These are phyloP conservation scores for Nadsonia commutata DNA, from an alignment of 1,139 yeast species.

Conservation along the genomic window DNA sequence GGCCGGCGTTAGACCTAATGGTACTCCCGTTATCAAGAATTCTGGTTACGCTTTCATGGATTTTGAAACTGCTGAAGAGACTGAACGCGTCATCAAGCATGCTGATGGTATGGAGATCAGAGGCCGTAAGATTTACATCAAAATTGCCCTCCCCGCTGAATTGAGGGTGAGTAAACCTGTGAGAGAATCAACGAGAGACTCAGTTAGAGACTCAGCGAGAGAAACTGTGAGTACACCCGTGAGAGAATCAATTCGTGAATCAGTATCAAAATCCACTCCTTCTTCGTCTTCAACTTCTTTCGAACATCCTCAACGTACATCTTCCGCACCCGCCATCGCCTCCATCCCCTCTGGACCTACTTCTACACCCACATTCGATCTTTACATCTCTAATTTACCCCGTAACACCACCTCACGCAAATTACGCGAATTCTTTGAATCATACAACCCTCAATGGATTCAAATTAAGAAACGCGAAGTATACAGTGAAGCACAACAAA, in stretches of 20 bases:
- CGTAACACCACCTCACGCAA: not conserved
- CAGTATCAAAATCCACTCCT: too few relatives aligned
- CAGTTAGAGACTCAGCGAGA: too few relatives aligned
- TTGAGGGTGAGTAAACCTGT: not conserved
- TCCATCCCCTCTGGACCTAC: too few relatives aligned
- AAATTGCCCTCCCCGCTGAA: not conserved
- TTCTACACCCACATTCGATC: not conserved
- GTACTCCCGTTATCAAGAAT: not conserved
- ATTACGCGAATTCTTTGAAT: not conserved
- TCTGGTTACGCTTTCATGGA: not conserved
- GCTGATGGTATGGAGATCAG: conserved; percentile 41
- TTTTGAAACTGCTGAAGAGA: not conserved
- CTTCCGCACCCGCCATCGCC: too few relatives aligned
- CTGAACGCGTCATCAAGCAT: conserved; percentile 19
- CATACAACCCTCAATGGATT: not conserved
- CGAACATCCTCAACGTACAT: too few relatives aligned
- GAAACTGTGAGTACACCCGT: too few relatives aligned
- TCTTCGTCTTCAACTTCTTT: too few relatives aligned
- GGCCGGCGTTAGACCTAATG: not conserved
- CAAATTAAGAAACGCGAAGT: not conserved
- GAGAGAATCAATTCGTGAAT: too few relatives aligned
- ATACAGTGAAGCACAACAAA: not conserved
- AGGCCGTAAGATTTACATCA: conserved; percentile 31
- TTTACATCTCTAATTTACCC: not conserved
- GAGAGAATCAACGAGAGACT: too few relatives aligned